Evolutionary conservation across 2,329 filamentous ascomycete species (phyloP), one percentile per base, ranked within the genome.

Genomic region (Annulohypoxylon truncatum): DNA sequence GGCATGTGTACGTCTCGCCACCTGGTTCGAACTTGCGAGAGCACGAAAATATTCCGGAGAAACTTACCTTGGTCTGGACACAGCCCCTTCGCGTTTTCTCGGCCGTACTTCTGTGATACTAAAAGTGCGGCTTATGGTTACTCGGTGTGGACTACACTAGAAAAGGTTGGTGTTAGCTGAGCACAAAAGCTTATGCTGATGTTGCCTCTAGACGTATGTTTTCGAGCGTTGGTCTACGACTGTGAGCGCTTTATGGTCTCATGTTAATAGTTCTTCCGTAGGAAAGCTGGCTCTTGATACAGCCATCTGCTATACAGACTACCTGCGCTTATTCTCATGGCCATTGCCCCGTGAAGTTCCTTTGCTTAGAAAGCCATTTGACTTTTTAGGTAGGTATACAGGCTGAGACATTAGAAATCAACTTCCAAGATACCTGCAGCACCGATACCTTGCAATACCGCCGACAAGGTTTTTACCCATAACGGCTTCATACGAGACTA

Each of bases 1-100:
- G 18, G 10, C 42, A 6, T n/a, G 20, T 46, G n/a, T 26, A 22
- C 42, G 42, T 46, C 42, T 46, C 42, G 38, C 38, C 38, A 42
- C 22, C 22, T 46, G 4, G 42, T 46, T 46, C 22, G 42, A n/a
- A 46, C 4, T 46, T 26, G 2, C 7, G 20, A 46, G 42, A 7
- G 42, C 38, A 42, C 42, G 42, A 46, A 46, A 46, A 46, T 46
- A 46, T 46, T 46, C 4, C 42, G 42, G 42, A 42, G 18, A 12
- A 18, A 22, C 15, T 18, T 18, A 18, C 38, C 15, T 10, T 26
- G 42, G n/a, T n/a, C 5, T 46, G 6, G 42, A 26, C 42, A 46
- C 22, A 46, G 20, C 22, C 22, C 20, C 42, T 26, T 46, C 5
- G 42, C 20, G 9, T 22, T 9, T 42, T 8, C 22, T 42, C 15